Evolutionary conservation across 2,329 filamentous ascomycete species (phyloP), one percentile per base, ranked within the genome.

Genomic region (Claviceps capensis): DNA sequence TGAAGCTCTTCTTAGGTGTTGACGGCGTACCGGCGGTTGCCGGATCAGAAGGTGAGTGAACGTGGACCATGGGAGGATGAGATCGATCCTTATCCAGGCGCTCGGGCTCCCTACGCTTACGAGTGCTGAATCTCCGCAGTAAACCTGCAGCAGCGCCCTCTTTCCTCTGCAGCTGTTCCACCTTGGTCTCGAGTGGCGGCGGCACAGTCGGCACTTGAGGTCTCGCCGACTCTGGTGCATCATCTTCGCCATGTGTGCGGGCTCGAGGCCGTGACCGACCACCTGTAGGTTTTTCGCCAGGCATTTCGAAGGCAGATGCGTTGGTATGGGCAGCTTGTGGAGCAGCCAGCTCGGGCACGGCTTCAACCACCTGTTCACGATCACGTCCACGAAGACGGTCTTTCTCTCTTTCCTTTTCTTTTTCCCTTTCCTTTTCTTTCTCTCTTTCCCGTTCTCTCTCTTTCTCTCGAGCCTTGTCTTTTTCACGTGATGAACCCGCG

Each of bases 231-330:
- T 95, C 87, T 0, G 83, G 77, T 11, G 88, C 78, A 53, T 98
- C 93, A 56, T 97, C 91, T 67, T 97, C 93, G 16, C 91, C 93
- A 62, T 97, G 91, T 0, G 93, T 97, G 57, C 93, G 79, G 38
- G 93, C 89, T 48, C 93, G 79, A 7, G 90, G 88, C 48, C 93
- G 78, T 37, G 87, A 84, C 54, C 91, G 78, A 45, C 88, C 87
- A 44, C 89, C 88, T 1, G 87, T 93, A 11, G 87, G 83, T 63
- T 83, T 90, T 67, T 95, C 89, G 17, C 90, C 90, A 0, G 88
- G 82, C 77, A 95, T 85, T 65, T 96, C 90, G 63, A 93, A 95
- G 1, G 86, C 72, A 2, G 82, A 79, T 23, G 85, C 75, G 61
- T 97, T 97, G 16, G 90, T 97, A 66, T 96, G 83, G 9, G 90